Conservation (phyloP, 192 early-diverging fungal species). For the Chytriomyces sp. region DNA sequence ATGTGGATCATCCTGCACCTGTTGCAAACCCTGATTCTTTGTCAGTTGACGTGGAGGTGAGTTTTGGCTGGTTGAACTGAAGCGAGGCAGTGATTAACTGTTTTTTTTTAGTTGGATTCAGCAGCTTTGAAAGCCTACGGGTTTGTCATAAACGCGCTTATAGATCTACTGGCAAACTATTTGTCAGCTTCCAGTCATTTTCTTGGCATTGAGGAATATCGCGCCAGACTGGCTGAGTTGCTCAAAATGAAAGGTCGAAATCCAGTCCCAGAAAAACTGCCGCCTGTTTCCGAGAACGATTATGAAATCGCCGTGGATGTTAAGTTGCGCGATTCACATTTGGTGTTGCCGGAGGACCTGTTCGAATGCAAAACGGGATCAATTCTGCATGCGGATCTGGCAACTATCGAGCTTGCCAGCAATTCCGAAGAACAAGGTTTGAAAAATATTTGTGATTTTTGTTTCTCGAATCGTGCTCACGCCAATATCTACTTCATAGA, state of each 20-base stretch:
- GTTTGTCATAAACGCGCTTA: conserved; percentile 66
- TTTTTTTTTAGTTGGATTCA: conserved; percentile 51
- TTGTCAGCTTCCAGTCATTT: conserved; percentile 64
- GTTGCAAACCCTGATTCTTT: conserved; percentile 33
- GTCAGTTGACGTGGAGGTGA: conserved; percentile 35
- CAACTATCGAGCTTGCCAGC: conserved; percentile 26
- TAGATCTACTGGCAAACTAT: conserved; percentile 77
- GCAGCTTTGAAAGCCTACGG: conserved; percentile 70
- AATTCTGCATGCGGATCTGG: conserved; percentile 4
- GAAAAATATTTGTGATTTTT: conserved; percentile 4
- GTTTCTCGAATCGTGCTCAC: neutral
- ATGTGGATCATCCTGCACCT: conserved; percentile 6
- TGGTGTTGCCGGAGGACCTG: conserved; percentile 20
- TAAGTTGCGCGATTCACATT: neutral
- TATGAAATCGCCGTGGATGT: conserved; percentile 21
- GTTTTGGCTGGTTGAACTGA: neutral
- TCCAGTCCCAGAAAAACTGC: neutral
- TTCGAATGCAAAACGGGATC: conserved; percentile 17
- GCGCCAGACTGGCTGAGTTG: conserved; percentile 47
- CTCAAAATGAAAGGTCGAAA: conserved; percentile 21
- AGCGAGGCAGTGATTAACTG: too few relatives aligned
- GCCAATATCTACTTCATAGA: conserved; percentile 17
- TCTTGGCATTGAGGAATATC: conserved; percentile 70
- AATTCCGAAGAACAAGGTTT: conserved; percentile 13
- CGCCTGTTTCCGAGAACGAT: neutral